These are phyloP conservation scores for Cicer chorassanicum DNA, from an alignment of 306 rosid species.

Conservation along the genomic window DNA sequence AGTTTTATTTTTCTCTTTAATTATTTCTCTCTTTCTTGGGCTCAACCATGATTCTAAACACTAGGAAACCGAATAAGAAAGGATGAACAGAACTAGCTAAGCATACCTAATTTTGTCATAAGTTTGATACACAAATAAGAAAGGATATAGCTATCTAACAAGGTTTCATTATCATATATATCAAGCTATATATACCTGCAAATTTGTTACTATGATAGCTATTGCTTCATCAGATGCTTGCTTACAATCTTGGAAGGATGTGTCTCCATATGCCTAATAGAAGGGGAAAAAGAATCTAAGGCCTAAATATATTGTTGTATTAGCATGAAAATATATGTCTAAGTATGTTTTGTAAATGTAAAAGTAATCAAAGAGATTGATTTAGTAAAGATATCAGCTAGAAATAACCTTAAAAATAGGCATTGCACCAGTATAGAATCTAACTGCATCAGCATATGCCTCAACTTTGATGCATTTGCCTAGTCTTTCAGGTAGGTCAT, in stretches of 20 bases:
- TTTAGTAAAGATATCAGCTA: conserved; percentile 25
- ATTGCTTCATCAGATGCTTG: conserved; percentile 91
- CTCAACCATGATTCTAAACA: too few species aligned
- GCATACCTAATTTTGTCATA: background rate
- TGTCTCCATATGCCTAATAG: conserved; percentile 82
- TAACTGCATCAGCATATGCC: conserved; percentile 92
- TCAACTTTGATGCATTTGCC: conserved; percentile 86
- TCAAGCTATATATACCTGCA: conserved; percentile 67
- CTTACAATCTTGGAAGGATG: conserved; percentile 86
- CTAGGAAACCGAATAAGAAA: too few species aligned
- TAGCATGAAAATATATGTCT: background rate
- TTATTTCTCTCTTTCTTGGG: too few species aligned
- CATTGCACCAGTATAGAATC: conserved; percentile 84
- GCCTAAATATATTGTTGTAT: background rate
- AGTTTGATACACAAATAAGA: background rate
- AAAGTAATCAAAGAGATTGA: conserved; percentile 32
- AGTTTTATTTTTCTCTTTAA: too few species aligned
- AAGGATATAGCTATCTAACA: background rate
- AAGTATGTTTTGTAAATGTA: background rate
- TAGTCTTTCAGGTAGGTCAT: conserved; percentile 89
- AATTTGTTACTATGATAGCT: conserved; percentile 65
- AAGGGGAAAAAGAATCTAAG: background rate
- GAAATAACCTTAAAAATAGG: conserved; percentile 81
- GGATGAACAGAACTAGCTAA: background rate
- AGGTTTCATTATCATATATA: background rate